Base-by-base conservation (phyloP, 352 stramenopile genomes). In the Saprolegnia diclina region DNA sequence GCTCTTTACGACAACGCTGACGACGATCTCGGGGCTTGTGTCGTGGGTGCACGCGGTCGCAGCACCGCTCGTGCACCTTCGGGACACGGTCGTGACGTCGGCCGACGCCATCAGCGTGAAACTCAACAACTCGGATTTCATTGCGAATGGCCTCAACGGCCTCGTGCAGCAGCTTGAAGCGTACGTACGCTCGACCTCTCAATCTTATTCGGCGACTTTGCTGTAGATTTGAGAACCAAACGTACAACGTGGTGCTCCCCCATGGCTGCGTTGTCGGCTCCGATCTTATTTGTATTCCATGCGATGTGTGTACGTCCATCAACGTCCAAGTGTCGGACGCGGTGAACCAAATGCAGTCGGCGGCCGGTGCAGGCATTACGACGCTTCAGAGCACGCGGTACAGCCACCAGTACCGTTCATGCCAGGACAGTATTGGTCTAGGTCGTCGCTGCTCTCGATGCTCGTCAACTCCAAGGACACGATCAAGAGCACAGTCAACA, bases 41-140 rank as follows among this genome's bases (percentile, higher is more conserved):
- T 11, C 6, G 26, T 89, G 79, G 79, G 79, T 87, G 32, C 56
- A 71, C 10, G 32, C 56, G n/a, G 76, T 88, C 19, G 69, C 76
- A 16, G 65, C 64, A 0, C 82, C 82, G 7, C 73, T 90, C 5
- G 56, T 75, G 26, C 65, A 74, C n/a, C 75, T 90, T 14, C 75
- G 73, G 10, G 76, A 79, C 46, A 83, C 64, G 5, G 78, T 90
- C 19, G 22, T 73, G 11, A 57, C 29, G 0, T 79, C 79, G 0
- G 71, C 79, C 0, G 65, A 54, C 32, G 52, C 62, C 9, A 75
- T 90, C 55, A 73, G 72, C 4, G 32, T 56, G 1, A 57, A 80
- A 37, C 66, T 90, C 1, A 52, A 42, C 19, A 74, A 65, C 5
- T 83, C 80, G 0, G 69, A 71, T 42, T 86, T 89, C 45, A 83